Conservation (phyloP, 1,284 basidiomycete species). For the Ustilago vetiveriae region DNA sequence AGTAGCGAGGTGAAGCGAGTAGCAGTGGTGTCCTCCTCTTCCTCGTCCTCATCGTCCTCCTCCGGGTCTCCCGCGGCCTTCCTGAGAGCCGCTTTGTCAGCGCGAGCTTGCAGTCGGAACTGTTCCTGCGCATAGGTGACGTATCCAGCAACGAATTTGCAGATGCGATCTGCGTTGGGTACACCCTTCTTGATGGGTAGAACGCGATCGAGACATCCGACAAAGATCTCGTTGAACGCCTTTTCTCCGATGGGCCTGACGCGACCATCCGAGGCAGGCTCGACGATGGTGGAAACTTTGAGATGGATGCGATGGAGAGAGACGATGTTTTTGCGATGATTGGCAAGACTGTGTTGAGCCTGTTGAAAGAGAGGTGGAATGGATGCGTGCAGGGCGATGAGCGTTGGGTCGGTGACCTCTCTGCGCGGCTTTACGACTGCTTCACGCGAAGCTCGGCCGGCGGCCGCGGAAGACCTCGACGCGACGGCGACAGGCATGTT, state of each 20-base stretch:
- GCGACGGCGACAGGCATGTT: conserved; percentile 42
- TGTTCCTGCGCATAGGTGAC: conserved; percentile 71
- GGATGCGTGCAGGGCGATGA: conserved; percentile 28
- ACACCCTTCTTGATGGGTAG: conserved; percentile 86
- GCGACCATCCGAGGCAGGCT: conserved; percentile 60
- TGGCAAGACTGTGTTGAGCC: conserved; percentile 81
- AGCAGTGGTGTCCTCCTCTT: conserved; percentile 77
- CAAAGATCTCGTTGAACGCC: conserved; percentile 75
- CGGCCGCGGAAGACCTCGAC: conserved; percentile 36
- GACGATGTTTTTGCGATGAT: conserved; percentile 90
- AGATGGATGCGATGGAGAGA: conserved; percentile 83
- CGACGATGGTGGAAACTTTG: conserved; percentile 74
- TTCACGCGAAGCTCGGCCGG: conserved; percentile 13
- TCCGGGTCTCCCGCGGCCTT: conserved; percentile 35
- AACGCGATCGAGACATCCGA: conserved; percentile 75
- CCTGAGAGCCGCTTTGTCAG: conserved; percentile 16
- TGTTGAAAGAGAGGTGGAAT: conserved; percentile 74
- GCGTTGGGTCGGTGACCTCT: conserved; percentile 27
- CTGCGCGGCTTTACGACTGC: conserved; percentile 22
- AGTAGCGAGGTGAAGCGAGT: conserved; percentile 78
- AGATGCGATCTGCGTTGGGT: conserved; percentile 78
- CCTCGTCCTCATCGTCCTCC: conserved; percentile 70
- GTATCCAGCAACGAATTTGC: conserved; percentile 87
- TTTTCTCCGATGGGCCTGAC: conserved; percentile 75
- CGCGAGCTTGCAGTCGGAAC: conserved; percentile 44